Base-by-base conservation (phyloP, 2,329 filamentous ascomycete genomes). In the Scedosporium boydii region DNA sequence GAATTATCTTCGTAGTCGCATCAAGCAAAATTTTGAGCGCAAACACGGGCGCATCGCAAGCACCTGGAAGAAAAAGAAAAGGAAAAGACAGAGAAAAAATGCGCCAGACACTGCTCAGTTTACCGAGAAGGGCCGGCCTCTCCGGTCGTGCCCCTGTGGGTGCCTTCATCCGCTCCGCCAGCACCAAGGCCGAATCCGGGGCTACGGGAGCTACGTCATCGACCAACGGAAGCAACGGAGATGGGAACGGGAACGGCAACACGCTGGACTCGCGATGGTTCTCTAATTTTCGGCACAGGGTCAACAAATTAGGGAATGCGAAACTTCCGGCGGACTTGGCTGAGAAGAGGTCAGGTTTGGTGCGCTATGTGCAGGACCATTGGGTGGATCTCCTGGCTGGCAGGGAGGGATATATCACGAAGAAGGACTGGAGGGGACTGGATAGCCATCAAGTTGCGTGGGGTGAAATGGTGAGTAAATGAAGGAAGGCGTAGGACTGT, bases 391-490 rank as follows among this genome's bases (percentile, higher is more conserved):
- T 95, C 63, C 75, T 89, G 34, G 89, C 87, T 0, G 90, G 89
- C 0, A 86, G 85, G 63, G 88, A 93, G 69, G 90, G 91, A 0
- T 96, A 86, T 71, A 73, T 95, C 65, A 89, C 87, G 0, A 82
- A 79, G 10, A 63, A 64, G 51, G 78, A 80, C 64, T 80, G 82
- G 67, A 79, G 85, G 59, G 83, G 89, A 0, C 70, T 93, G 41
- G 83, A 85, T 65, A 77, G 81, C 61, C 86, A 90, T 64, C 79
- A 81, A 66, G 87, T 96, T 26, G 86, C 85, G 0, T 96, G 90
- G 91, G 92, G 91, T 34, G 91, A 96, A 72, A 91, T 92, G 88
- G 90, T 91, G 76, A 74, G 77, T 67, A 72, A 75, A 66, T 72
- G 75, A 7, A 12, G 69, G 38, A 12, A 29, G 27, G 18, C 62